phyloP scores from a whole-genome alignment of 768 basidiomycete species.

The Suillus variegatus region DNA sequence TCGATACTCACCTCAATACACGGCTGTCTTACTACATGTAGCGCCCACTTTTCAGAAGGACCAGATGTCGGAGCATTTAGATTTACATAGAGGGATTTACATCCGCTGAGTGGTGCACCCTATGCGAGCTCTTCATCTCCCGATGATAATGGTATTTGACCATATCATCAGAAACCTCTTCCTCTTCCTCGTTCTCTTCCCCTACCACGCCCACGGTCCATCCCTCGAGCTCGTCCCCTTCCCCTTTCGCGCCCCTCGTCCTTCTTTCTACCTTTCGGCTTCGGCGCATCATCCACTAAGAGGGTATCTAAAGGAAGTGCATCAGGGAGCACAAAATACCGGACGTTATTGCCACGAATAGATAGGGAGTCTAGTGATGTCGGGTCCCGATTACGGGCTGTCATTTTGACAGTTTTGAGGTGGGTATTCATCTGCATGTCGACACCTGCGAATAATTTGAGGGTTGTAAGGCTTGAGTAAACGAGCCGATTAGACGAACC shows the following conservation, averaged over 20 bases:
- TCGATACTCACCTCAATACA: not conserved
- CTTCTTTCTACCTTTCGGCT: slow-evolving; percentile 92
- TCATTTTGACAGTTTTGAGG: slow-evolving; percentile 96
- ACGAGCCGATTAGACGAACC: slow-evolving; percentile 50
- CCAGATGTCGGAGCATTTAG: not conserved
- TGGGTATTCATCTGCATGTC: slow-evolving; percentile 99
- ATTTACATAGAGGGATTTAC: not conserved
- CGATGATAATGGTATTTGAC: not conserved
- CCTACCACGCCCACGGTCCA: slow-evolving; percentile 55
- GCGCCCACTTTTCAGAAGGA: not conserved
- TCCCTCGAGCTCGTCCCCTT: slow-evolving; percentile 55
- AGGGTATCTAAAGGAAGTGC: slow-evolving; percentile 95
- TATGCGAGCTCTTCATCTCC: not conserved
- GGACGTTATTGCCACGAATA: slow-evolving; percentile 95
- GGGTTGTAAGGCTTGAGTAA: slow-evolving; percentile 7
- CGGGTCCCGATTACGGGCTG: slow-evolving; percentile 88
- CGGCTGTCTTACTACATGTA: not conserved
- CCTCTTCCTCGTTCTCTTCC: slow-evolving; percentile 52
- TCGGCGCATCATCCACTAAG: slow-evolving; percentile 96
- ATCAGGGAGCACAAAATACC: slow-evolving; percentile 97
- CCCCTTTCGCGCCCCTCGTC: slow-evolving; percentile 70
- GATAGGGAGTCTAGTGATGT: slow-evolving; percentile 85
- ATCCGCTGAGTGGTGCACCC: not conserved
- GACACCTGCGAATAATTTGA: slow-evolving; percentile 61
- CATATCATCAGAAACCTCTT: slow-evolving; percentile 36